Base-by-base conservation (phyloP, 805 yeast genomes). In the Ogataea angusta region DNA sequence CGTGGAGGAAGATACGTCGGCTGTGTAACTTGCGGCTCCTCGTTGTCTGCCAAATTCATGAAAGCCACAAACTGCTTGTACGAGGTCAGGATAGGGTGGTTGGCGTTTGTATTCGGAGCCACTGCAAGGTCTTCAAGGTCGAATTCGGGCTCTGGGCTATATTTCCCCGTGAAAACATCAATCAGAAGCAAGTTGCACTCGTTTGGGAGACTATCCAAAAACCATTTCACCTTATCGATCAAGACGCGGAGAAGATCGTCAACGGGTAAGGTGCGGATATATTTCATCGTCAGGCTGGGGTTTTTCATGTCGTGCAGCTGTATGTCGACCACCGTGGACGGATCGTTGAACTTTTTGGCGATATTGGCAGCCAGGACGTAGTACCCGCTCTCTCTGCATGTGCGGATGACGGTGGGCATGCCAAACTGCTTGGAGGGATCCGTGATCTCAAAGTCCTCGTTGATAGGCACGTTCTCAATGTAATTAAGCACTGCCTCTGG, bases 1-100 rank as follows among this genome's bases (percentile, higher is more conserved):
- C 81, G 74, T 3, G 99, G 99, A 2, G 98, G 96, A 37, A 82
- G 82, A 60, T 93, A 93, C 0, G 93, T 85, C 12, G 90, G 83
- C 27, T 56, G 70, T 22, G n/a, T 45, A 36, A 16, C 30, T 8
- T 42, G 43, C 21, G 40, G 52, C 25, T 47, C 51, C 10, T 37
- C 38, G 13, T 6, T 10, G 13, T 51, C 53, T 3, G 37, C 34
- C 6, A 53, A 36, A 24, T 53, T 56, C 65, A 60, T 60, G 33
- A 58, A 60, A 2, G 58, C 46, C 2, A 56, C 60, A 48, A 60
- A 60, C 33, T 59, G 64, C 67, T 77, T 70, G 48, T 78, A 81
- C 4, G 71, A 72, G 2, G 81, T 71, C 51, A 82, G 73, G 0
- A 85, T 73, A 23, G 75, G 72, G 48, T 40, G 45, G 12, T 28